Base-by-base conservation (phyloP, 2,329 filamentous ascomycete species). In the Cercospora berteroae region DNA sequence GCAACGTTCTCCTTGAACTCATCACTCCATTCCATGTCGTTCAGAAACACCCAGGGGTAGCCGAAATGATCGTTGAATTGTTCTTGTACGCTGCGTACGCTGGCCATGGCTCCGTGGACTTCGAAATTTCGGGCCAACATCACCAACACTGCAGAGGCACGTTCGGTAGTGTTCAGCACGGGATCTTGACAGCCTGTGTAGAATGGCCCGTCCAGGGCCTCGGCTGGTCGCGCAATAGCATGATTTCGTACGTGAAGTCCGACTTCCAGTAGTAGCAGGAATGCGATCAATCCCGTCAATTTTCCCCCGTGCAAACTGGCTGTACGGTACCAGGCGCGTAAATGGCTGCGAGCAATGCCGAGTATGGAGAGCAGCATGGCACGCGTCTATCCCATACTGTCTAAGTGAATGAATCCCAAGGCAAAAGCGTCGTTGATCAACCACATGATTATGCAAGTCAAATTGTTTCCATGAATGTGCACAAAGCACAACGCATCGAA, bases 1-100 rank as follows among this genome's bases (percentile, higher is more conserved):
- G 29, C 29, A 18, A 59, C 29, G 12, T 18, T 33, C 57, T 59
- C 16, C 57, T 59, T 59, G 31, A 59, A 59, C 57, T 59, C 57
- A 16, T 31, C n/a, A 9, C 29, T 59, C 29, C 27, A 59, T 31
- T 59, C 57, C 31, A 36, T 12, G 42, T 59, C 57, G 20, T 59
- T 59, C 57, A 59, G n/a, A 13, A 59, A 59, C 1, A 59, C 57
- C 57, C 57, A 59, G 8, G 27, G 29, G 20, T 59, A 59, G 20
- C 31, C 36, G 16, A 42, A 42, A 13, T 42, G 36, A n/a, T 42
- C 36, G n/a, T 42, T 42, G 36, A 42, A 42, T 42, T 42, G 36
- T 42, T 42, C 36, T 42, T 42, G 36, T 1, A 42, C 36, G 16
- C 36, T 42, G n/a, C 36, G 36, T 42, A 42, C 36, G 16, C 36